Percentiles rank a stretch among this genome's conserved stretches.
Evolutionary conservation across 2,329 filamentous ascomycete species (phyloP).

Genomic region (Ceratocystis eucalypticola): DNA sequence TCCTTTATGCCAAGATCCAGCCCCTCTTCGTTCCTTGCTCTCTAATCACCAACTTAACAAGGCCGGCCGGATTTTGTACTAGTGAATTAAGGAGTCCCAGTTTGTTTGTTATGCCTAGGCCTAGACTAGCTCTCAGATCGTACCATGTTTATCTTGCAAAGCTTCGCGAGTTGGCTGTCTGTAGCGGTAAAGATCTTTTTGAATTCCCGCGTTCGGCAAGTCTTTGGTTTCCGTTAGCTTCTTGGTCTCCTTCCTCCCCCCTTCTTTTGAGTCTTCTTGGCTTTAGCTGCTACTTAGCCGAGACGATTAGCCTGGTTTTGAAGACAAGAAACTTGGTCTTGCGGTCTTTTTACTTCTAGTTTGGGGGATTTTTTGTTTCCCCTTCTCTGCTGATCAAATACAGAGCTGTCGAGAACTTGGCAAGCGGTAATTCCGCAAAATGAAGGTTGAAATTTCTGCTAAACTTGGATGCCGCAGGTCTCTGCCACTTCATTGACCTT

Average conservation of each 20-base stretch:
- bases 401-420: background rate
- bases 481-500: background rate
- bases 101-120: no score
- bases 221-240: background rate
- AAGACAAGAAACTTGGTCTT: background rate
- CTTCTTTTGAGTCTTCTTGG: background rate
- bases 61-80: background rate
- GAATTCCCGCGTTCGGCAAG: background rate
- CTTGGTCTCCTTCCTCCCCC: background rate
- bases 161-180: no score
- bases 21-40: background rate
- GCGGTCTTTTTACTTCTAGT: background rate
- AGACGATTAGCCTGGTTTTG: background rate
- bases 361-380: background rate
- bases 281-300: background rate
- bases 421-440: background rate
- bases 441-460: background rate
- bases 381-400: background rate
- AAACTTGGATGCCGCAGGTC: background rate
- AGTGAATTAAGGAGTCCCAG: no score
- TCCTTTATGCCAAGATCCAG: background rate
- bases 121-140: no score
- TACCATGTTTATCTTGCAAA: no score
- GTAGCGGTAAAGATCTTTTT: background rate
- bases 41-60: background rate